phyloP scores from a whole-genome alignment of 495 filamentous ascomycete genomes.

The Talaromyces borbonicus region DNA sequence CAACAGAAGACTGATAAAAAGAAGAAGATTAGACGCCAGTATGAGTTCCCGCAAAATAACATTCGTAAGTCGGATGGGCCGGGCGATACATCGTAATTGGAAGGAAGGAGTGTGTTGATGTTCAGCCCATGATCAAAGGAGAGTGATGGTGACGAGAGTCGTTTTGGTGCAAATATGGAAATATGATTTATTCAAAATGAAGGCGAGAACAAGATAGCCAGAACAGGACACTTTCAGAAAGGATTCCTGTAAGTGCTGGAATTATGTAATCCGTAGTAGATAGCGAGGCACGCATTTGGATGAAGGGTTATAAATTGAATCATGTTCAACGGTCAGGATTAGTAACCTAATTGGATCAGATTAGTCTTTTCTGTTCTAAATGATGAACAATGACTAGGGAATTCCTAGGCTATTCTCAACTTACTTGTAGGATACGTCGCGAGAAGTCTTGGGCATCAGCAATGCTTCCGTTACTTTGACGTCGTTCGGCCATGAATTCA shows the following conservation, averaged over 20 bases:
- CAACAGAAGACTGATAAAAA: neutral
- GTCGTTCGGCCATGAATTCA: constrained; percentile 67
- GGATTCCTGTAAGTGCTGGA: neutral
- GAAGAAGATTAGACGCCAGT: too few species aligned
- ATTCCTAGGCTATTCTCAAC: constrained; percentile 13
- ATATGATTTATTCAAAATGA: neutral
- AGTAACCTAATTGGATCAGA: constrained; percentile 27
- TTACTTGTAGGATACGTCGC: constrained; percentile 84
- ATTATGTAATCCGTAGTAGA: neutral
- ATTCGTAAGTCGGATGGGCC: constrained; percentile 4
- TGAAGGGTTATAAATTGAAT: neutral
- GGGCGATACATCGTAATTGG: constrained; percentile 1
- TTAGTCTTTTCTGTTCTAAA: neutral
- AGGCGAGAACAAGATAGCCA: neutral
- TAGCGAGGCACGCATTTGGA: neutral
- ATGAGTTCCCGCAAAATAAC: constrained; percentile 1
- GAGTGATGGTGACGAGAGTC: neutral
- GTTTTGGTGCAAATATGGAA: neutral
- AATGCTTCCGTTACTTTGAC: constrained; percentile 94
- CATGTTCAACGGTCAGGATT: constrained; percentile 32
- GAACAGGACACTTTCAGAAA: neutral
- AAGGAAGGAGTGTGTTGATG: neutral
- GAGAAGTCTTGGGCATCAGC: constrained; percentile 98
- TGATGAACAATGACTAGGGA: too few species aligned
- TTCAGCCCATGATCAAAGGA: constrained; percentile 3